phyloP scores from a whole-genome alignment of 345 rosid genomes.

The Eucalyptus regnans region DNA sequence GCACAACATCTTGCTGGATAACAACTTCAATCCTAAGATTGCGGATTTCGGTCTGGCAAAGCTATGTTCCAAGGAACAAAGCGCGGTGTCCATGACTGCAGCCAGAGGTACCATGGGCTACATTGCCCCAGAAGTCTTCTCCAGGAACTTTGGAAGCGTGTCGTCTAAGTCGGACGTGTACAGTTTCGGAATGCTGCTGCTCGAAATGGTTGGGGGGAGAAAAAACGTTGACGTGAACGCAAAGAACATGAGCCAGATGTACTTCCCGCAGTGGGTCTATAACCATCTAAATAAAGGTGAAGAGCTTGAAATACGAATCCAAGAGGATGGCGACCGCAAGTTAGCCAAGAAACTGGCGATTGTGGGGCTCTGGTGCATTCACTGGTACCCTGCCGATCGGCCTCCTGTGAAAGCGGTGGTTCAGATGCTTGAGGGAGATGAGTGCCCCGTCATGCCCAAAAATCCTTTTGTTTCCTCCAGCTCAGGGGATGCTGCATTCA shows the following conservation, averaged over 20 bases:
- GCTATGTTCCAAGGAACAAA: neutral
- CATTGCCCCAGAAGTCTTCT: conserved; percentile 3
- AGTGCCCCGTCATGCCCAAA: neutral
- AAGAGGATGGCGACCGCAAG: neutral
- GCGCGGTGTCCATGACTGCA: neutral
- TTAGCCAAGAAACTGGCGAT: conserved; percentile 8
- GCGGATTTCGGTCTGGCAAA: conserved; percentile 22
- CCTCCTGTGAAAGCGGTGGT: neutral
- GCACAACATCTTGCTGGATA: conserved; percentile 1
- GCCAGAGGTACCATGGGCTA: conserved; percentile 13
- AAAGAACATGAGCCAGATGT: neutral
- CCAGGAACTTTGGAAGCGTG: neutral
- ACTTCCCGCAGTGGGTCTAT: conserved; percentile 3
- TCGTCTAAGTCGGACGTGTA: conserved; percentile 6
- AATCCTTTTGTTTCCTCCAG: neutral
- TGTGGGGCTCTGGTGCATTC: conserved; percentile 2
- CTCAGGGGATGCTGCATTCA: neutral
- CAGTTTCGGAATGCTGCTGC: conserved; percentile 11
- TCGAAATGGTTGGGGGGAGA: conserved; percentile 5
- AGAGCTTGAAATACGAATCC: neutral
- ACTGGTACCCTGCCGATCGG: conserved; percentile 3
- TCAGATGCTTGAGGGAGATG: neutral
- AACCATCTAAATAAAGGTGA: neutral
- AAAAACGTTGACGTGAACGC: neutral
- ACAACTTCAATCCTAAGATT: conserved; percentile 1